phyloP scores from a whole-genome alignment of 1,284 basidiomycete species.

The Afroboletus lepidellus region DNA sequence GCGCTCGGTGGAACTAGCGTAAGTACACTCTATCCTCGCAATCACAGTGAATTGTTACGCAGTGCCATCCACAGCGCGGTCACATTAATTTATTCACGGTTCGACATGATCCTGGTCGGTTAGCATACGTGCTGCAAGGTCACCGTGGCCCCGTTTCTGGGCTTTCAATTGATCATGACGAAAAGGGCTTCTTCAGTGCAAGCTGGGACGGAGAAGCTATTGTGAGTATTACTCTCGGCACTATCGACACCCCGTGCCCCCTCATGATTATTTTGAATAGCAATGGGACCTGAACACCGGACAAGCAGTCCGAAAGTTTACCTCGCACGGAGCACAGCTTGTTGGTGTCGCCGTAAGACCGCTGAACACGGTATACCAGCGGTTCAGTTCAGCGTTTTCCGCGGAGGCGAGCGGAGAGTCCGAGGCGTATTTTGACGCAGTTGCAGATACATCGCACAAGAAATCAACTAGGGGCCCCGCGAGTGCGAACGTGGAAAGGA shows the following conservation, averaged over 20 bases:
- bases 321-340: conserved; percentile 84
- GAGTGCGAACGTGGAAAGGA: conserved; percentile 24
- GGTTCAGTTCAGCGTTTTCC: conserved; percentile 32
- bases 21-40: conserved; percentile 32
- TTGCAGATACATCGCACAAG: conserved; percentile 7
- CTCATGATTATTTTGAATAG: conserved; percentile 42
- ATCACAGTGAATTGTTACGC: conserved; percentile 13
- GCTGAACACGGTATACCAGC: conserved; percentile 40
- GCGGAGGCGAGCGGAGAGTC: conserved; percentile 26
- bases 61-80: conserved; percentile 57
- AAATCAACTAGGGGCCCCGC: conserved; percentile 12
- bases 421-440: conserved; percentile 15
- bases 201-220: conserved; percentile 93
- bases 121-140: conserved; percentile 71
- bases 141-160: conserved; percentile 87
- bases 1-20: conserved; percentile 83
- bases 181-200: conserved; percentile 86
- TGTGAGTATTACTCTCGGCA: conserved; percentile 50
- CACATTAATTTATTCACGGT: conserved; percentile 90
- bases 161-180: conserved; percentile 75
- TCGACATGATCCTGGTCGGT: conserved; percentile 86
- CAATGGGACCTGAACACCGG: conserved; percentile 99
- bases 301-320: conserved; percentile 74
- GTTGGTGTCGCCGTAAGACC: conserved; percentile 83
- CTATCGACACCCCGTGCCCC: conserved; percentile 1